Conservation (phyloP, 495 filamentous ascomycete species). For the Niebla homalea region DNA sequence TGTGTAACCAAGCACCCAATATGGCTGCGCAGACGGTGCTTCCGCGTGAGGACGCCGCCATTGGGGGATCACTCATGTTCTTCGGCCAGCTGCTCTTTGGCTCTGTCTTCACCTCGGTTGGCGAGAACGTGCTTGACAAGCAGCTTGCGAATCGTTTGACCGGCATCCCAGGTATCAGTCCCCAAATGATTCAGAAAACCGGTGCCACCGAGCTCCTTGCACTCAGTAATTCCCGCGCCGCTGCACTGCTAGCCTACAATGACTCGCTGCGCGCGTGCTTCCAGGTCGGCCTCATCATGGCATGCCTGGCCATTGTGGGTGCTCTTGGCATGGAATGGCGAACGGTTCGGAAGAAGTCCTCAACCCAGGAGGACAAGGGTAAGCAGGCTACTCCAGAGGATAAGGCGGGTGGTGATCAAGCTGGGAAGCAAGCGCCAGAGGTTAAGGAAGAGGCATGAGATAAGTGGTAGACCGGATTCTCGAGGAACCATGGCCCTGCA, state of each 20-base stretch:
- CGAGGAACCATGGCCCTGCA: too few relatives aligned
- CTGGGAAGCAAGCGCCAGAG: too few relatives aligned
- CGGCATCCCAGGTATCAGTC: conserved; percentile 10
- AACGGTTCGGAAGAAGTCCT: conserved; percentile 21
- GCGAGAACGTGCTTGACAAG: conserved; percentile 23
- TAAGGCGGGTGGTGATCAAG: too few relatives aligned
- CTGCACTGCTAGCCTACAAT: conserved; percentile 20
- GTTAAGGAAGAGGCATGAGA: too few relatives aligned
- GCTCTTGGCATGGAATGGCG: conserved; percentile 26
- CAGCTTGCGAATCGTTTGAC: conserved; percentile 14
- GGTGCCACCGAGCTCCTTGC: conserved; percentile 20
- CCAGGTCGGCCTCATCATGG: neutral
- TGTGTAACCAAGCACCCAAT: conserved; percentile 20
- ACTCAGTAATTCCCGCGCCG: conserved; percentile 6
- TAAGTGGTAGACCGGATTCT: too few relatives aligned
- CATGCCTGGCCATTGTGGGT: conserved; percentile 3
- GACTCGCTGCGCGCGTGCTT: conserved; percentile 14
- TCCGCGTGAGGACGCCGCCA: conserved; percentile 20
- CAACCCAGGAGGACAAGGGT: too few relatives aligned
- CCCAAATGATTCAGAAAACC: conserved; percentile 7
- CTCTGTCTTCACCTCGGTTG: conserved; percentile 25
- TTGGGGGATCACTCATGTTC: conserved; percentile 25
- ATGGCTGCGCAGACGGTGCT: conserved; percentile 26
- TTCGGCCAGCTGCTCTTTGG: conserved; percentile 28
- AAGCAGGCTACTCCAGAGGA: too few relatives aligned